A percentile compares a stretch with the other conserved stretches of the same genome.
Conservation (phyloP, 1,284 basidiomycete genomes). For the Serendipita sp. region DNA sequence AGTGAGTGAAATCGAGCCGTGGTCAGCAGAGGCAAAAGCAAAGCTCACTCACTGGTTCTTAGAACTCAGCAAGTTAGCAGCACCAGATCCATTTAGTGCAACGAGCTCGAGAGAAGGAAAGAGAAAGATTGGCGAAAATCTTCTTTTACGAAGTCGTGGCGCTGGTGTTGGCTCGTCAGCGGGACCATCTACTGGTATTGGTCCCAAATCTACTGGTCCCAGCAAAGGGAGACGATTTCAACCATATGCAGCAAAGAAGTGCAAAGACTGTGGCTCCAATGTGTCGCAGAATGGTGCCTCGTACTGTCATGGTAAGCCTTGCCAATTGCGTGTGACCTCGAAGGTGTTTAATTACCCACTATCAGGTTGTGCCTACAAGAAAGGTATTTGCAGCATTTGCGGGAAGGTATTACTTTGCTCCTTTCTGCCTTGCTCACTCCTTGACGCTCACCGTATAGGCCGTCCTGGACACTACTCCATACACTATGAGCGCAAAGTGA, state of each 20-base stretch:
- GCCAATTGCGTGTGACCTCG: background rate
- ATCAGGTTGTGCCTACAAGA: background rate
- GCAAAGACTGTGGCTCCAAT: conserved; percentile 1
- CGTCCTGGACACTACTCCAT: background rate
- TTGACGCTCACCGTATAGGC: background rate
- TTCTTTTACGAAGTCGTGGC: background rate
- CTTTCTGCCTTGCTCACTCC: background rate
- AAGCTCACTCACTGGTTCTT: background rate
- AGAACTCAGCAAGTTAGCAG: conserved; percentile 1
- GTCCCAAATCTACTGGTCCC: background rate
- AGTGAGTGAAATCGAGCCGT: background rate
- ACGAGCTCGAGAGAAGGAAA: conserved; percentile 1
- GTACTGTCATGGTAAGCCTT: conserved; percentile 1
- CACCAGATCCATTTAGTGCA: conserved; percentile 4
- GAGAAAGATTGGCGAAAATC: background rate
- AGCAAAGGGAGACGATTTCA: background rate
- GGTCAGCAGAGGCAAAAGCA: background rate
- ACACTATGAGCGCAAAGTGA: conserved; percentile 1
- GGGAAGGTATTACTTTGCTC: background rate
- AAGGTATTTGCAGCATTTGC: background rate
- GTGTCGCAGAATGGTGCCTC: background rate
- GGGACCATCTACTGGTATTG: background rate
- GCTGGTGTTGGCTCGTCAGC: background rate
- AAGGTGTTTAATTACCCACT: background rate
- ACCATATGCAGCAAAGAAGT: conserved; percentile 1